Conservation (phyloP, 257 asterid species). For the Apocynum venetum region DNA sequence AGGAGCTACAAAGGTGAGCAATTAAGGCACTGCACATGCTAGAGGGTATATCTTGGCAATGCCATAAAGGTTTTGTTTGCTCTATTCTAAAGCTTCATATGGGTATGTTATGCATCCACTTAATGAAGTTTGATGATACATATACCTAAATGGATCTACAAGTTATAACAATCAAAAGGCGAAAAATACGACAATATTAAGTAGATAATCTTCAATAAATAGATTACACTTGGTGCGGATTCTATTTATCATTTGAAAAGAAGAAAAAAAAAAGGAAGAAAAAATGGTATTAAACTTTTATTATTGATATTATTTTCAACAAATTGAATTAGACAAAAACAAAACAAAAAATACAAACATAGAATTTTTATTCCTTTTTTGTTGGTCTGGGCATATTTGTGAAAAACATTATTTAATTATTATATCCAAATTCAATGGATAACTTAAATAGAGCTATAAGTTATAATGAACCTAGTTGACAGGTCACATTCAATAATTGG, state of each 20-base stretch:
- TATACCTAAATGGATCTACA: too few species aligned
- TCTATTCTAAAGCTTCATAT: neutral
- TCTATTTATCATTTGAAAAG: too few species aligned
- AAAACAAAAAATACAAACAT: neutral
- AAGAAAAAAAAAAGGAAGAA: too few species aligned
- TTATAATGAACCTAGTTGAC: conserved; percentile 24
- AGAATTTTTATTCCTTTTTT: neutral
- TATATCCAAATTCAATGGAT: conserved; percentile 12
- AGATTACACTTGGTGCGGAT: too few species aligned
- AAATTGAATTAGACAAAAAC: neutral
- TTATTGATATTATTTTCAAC: neutral
- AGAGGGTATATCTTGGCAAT: conserved; percentile 29
- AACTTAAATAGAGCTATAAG: conserved; percentile 11
- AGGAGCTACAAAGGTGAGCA: conserved; percentile 30
- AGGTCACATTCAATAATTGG: conserved; percentile 31
- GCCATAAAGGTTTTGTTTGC: conserved; percentile 29
- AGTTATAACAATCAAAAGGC: too few species aligned
- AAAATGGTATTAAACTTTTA: neutral
- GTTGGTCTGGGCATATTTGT: conserved; percentile 5
- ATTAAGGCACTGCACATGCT: conserved; percentile 52
- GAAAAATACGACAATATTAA: too few species aligned
- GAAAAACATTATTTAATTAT: conserved; percentile 6
- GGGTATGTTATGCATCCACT: too few species aligned
- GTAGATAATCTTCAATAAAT: too few species aligned
- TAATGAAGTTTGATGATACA: too few species aligned